These are phyloP conservation scores for Sarocladiaceae sp. DNA, from an alignment of 2,329 filamentous ascomycete species.

Conservation along the genomic window DNA sequence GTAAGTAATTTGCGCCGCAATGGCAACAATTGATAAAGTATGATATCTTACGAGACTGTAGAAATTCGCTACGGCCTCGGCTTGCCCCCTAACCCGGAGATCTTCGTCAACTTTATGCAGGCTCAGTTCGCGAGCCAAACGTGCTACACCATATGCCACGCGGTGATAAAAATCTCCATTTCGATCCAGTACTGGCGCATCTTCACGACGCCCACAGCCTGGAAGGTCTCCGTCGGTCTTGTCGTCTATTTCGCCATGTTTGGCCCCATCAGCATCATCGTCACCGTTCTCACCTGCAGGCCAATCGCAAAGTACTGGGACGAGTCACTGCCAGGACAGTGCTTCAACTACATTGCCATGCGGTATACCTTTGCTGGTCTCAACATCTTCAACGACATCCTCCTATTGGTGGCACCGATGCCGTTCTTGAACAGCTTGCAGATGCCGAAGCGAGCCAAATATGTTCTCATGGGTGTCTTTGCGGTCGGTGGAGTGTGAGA, in stretches of 20 bases:
- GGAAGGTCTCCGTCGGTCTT: conserved; percentile 17
- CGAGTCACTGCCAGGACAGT: conserved; percentile 17
- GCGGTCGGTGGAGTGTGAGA: conserved; percentile 31
- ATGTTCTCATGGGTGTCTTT: conserved; percentile 33
- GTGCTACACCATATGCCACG: conserved; percentile 19
- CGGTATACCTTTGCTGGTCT: conserved; percentile 23
- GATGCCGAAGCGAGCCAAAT: conserved; percentile 31
- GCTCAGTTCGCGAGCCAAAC: conserved; percentile 18
- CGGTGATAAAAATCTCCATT: conserved; percentile 22
- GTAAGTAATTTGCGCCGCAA: too few relatives aligned
- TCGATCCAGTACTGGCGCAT: conserved; percentile 22
- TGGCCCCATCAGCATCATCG: conserved; percentile 15
- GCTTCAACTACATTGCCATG: conserved; percentile 17
- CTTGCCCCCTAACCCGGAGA: conserved; percentile 11
- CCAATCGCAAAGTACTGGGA: conserved; percentile 23
- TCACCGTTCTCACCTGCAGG: conserved; percentile 20
- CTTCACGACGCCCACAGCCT: conserved; percentile 16
- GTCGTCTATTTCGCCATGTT: conserved; percentile 18
- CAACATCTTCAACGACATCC: conserved; percentile 26
- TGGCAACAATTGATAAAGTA: too few relatives aligned
- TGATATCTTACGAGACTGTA: too few relatives aligned
- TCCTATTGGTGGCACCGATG: conserved; percentile 21
- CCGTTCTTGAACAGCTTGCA: conserved; percentile 28
- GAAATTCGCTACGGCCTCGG: conserved; percentile 20
- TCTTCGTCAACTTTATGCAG: conserved; percentile 16